Conservation (phyloP, 768 basidiomycete genomes). For the Melanogaster broomeanus region DNA sequence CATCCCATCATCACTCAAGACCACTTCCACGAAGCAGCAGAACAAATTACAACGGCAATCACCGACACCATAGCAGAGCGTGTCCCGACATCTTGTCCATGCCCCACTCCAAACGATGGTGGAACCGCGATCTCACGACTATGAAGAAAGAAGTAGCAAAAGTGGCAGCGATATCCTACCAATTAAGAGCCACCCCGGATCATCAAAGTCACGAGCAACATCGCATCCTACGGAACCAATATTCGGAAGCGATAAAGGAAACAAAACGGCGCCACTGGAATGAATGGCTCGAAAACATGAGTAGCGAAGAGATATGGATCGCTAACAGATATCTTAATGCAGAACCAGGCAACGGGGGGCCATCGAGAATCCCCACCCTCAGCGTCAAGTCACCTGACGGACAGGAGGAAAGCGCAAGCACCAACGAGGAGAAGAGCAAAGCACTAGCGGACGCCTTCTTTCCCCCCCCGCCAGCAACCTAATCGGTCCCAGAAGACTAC, state of each 20-base stretch:
- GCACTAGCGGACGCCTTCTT: background rate
- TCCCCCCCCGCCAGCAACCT: background rate
- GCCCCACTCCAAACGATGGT: slow-evolving; percentile 22
- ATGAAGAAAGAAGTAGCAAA: background rate
- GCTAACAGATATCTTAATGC: background rate
- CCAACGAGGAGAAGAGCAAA: background rate
- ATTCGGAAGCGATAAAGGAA: too few relatives aligned
- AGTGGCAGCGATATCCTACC: background rate
- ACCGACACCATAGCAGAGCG: slow-evolving; percentile 6
- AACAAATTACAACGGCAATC: slow-evolving; percentile 13
- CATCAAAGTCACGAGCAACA: background rate
- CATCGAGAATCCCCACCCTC: too few relatives aligned
- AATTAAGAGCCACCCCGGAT: background rate
- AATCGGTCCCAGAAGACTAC: background rate
- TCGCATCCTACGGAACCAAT: too few relatives aligned
- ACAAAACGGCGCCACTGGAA: too few relatives aligned
- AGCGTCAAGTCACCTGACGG: too few relatives aligned
- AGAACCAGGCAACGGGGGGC: too few relatives aligned
- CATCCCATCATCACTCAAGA: background rate
- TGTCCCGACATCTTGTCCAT: slow-evolving; percentile 7
- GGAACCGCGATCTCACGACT: slow-evolving; percentile 11
- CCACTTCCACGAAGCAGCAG: slow-evolving; percentile 3
- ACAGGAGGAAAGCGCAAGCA: too few relatives aligned
- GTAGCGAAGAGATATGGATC: too few relatives aligned
- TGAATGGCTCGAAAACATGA: too few relatives aligned